These are phyloP conservation scores for Barbatosphaeria neglecta DNA, from an alignment of 495 filamentous ascomycete genomes.

Conservation along the genomic window DNA sequence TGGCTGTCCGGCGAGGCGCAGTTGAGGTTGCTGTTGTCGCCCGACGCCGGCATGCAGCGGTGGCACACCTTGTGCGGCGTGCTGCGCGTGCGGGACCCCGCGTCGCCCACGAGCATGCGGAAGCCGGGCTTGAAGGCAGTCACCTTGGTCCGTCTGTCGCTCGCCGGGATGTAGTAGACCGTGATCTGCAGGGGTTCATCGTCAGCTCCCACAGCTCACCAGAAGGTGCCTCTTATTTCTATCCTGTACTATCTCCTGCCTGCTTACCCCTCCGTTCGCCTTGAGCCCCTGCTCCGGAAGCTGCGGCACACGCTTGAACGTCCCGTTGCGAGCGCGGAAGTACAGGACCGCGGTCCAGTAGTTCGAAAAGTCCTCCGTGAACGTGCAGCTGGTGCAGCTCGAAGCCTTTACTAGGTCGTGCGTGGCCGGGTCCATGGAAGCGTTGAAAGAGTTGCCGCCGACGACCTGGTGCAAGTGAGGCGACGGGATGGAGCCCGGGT, in stretches of 20 bases:
- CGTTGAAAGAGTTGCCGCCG: constrained; percentile 26
- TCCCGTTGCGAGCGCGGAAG: constrained; percentile 29
- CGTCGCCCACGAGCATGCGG: constrained; percentile 59
- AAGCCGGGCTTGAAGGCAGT: constrained; percentile 55
- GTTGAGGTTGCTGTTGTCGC: constrained; percentile 17
- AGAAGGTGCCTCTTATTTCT: too few relatives aligned
- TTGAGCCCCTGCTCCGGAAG: constrained; percentile 13
- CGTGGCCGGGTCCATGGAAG: constrained; percentile 9
- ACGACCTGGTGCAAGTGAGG: constrained; percentile 31
- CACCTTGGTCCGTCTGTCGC: constrained; percentile 19
- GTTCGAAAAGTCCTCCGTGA: constrained; percentile 25
- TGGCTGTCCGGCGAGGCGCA: constrained; percentile 19
- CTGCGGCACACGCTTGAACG: constrained; percentile 29
- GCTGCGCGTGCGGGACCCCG: constrained; percentile 28
- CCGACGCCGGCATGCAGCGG: constrained; percentile 31
- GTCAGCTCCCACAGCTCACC: too few relatives aligned
- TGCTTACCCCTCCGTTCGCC: constrained; percentile 28
- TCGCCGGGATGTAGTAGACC: constrained; percentile 28
- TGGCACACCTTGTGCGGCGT: constrained; percentile 37
- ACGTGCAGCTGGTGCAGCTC: constrained; percentile 23
- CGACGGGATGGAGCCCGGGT: constrained; percentile 37
- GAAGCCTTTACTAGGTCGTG: constrained; percentile 15
- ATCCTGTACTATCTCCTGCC: too few relatives aligned
- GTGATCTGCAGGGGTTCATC: too few relatives aligned
- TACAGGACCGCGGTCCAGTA: constrained; percentile 30